Percentiles rank a stretch among this genome's conserved stretches.
Evolutionary conservation across 345 rosid species (phyloP).

Genomic region (Durio zibethinus): DNA sequence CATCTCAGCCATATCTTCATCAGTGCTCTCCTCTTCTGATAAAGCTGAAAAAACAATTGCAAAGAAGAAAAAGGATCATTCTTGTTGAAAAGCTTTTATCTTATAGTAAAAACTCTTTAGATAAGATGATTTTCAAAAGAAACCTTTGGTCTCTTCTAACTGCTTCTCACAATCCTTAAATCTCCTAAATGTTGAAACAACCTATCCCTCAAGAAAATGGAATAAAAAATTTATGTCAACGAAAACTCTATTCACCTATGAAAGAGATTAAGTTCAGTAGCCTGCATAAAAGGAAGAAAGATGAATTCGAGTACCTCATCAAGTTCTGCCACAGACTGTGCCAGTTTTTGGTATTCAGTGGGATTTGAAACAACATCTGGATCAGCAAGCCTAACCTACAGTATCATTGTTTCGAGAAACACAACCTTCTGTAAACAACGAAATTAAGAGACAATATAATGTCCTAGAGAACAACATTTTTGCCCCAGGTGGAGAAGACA

Average conservation of each 20-base stretch:
- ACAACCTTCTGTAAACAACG: background rate
- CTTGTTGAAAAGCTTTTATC: background rate
- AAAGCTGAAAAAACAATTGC: conserved; percentile 42
- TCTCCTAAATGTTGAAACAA: conserved; percentile 64
- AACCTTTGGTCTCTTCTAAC: conserved; percentile 78
- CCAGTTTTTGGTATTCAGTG: conserved; percentile 77
- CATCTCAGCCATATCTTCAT: conserved; percentile 96
- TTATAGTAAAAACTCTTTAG: background rate
- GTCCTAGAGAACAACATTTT: background rate
- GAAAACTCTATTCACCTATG: conserved; percentile 6
- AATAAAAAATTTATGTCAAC: background rate
- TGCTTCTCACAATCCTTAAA: conserved; percentile 84
- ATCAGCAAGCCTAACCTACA: conserved; percentile 84
- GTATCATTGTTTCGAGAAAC: conserved; percentile 3
- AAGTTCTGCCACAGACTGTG: conserved; percentile 83
- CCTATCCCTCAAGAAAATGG: conserved; percentile 37
- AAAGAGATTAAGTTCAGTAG: background rate
- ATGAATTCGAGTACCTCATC: conserved; percentile 55
- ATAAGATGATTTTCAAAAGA: conserved; percentile 11
- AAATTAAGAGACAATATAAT: background rate
- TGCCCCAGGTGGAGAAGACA: background rate
- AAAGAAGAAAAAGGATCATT: conserved; percentile 7
- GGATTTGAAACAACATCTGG: conserved; percentile 83
- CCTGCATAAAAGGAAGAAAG: conserved; percentile 1
- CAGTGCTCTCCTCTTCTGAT: conserved; percentile 66